Conservation (phyloP, 2,329 filamentous ascomycete species). For the Sporothrix mexicana region DNA sequence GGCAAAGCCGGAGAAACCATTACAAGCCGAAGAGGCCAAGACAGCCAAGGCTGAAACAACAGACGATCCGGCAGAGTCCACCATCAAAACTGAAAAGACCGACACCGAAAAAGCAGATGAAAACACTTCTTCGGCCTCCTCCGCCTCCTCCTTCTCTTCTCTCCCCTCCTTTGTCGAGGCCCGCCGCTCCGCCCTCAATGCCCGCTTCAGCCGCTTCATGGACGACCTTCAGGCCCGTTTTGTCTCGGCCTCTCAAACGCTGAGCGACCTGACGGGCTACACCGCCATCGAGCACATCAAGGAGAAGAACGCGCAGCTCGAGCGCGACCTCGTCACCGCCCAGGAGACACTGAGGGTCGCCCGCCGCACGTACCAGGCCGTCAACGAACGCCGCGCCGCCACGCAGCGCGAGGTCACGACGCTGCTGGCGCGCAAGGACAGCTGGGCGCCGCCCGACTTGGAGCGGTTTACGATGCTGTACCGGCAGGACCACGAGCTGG, state of each 20-base stretch:
- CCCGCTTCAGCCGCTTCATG: conserved; percentile 73
- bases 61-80: neutral
- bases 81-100: neutral
- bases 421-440: conserved; percentile 89
- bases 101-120: neutral
- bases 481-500: conserved; percentile 89
- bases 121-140: neutral
- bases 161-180: conserved; percentile 56
- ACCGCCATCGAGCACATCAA: conserved; percentile 88
- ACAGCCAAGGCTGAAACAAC: neutral
- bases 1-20: neutral
- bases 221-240: conserved; percentile 86
- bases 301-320: conserved; percentile 72
- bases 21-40: neutral
- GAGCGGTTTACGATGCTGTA: conserved; percentile 95
- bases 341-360: conserved; percentile 71
- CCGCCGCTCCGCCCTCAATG: conserved; percentile 51
- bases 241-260: conserved; percentile 80
- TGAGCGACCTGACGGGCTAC: conserved; percentile 96
- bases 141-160: conserved; percentile 34
- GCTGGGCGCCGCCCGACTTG: conserved; percentile 84
- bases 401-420: conserved; percentile 97
- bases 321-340: conserved; percentile 62
- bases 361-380: conserved; percentile 79
- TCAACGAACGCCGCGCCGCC: conserved; percentile 79